Evolutionary conservation across 208 protist species (phyloP), one percentile per base, ranked within the genome.

Genomic region (Leishmania tarentolae): DNA sequence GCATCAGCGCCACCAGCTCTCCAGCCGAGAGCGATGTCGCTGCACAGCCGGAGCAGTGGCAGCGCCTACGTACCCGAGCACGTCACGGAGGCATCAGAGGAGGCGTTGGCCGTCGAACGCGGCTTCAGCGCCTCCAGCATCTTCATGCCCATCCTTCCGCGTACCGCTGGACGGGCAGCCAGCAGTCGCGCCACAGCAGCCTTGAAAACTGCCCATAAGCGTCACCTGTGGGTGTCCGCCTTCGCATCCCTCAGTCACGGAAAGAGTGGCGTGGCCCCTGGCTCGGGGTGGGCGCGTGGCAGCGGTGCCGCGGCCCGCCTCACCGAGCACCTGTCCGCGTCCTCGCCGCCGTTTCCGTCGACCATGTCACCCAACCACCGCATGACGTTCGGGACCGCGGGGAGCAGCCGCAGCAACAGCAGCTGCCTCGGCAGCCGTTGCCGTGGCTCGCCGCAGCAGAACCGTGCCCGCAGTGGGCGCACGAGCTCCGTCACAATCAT

Each of bases 401-500:
- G 21, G 65, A 74, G 7, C 40, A 40, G 69, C 17, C 46, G 21
- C 17, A 57, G 73, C 56, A 77, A 57, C 73, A 65, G 35, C 73
- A 66, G 73, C n/a, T n/a, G n/a, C 42, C 73, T 63, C 73, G 52
- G 73, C n/a, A 8, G 73, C 42, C 73, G 37, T 11, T 17, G 31
- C 21, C 69, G 69, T 21, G 69, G 6, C 2, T 56, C 73, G 13
- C 35, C 52, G 73, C 40, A 40, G 52, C 73, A 37, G 31, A 42
- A 24, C 24, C n/a, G 19, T 35, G 42, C 69, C 13, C 69, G 73
- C 13, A 65, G 52, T 57, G 52, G 52, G 37, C 73, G 52, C 73
- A 46, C 47, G 47, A 65, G 73, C 56, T 65, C 56, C 35, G 73
- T 77, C 9, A 77, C 52, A 7, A 77, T 77, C 52, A 77, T 77